phyloP scores from a whole-genome alignment of 2,329 filamentous ascomycete species.

The Epicoccum sorghinum region DNA sequence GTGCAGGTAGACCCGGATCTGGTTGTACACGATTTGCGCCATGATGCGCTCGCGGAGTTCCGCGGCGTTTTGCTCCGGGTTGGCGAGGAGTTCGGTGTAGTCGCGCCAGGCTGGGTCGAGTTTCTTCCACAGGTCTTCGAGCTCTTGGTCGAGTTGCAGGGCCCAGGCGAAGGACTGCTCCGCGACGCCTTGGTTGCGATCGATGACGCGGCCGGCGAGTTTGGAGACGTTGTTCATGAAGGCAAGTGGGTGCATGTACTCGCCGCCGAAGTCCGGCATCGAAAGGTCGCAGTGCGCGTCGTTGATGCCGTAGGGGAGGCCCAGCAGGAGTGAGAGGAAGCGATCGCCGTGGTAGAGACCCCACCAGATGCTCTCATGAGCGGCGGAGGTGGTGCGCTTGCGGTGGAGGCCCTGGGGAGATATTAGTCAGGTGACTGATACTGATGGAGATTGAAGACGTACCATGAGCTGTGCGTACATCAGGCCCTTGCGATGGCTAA shows the following conservation, averaged over 20 bases:
- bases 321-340: conserved; percentile 59
- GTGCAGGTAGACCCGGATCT: conserved; percentile 53
- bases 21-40: conserved; percentile 53
- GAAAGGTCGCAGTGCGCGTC: conserved; percentile 48
- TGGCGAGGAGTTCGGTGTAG: conserved; percentile 34
- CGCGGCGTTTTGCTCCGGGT: conserved; percentile 41
- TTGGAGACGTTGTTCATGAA: conserved; percentile 47
- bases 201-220: conserved; percentile 52
- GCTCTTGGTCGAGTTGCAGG: conserved; percentile 52
- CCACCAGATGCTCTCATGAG: conserved; percentile 51
- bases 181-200: conserved; percentile 49
- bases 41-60: conserved; percentile 48
- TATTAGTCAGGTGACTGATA: conserved; percentile 2
- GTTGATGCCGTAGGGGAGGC: conserved; percentile 56
- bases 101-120: conserved; percentile 50
- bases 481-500: conserved; percentile 57
- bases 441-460: conserved; percentile 26
- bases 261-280: conserved; percentile 34
- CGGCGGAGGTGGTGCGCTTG: conserved; percentile 40
- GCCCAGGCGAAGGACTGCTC: conserved; percentile 47
- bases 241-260: conserved; percentile 37
- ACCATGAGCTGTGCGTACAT: conserved; percentile 61
- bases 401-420: conserved; percentile 45
- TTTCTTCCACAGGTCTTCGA: conserved; percentile 47
- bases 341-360: conserved; percentile 54